A percentile compares a stretch with the other conserved stretches of the same genome.
Evolutionary conservation across 345 rosid species (phyloP).

Genomic region (Salix udensis): DNA sequence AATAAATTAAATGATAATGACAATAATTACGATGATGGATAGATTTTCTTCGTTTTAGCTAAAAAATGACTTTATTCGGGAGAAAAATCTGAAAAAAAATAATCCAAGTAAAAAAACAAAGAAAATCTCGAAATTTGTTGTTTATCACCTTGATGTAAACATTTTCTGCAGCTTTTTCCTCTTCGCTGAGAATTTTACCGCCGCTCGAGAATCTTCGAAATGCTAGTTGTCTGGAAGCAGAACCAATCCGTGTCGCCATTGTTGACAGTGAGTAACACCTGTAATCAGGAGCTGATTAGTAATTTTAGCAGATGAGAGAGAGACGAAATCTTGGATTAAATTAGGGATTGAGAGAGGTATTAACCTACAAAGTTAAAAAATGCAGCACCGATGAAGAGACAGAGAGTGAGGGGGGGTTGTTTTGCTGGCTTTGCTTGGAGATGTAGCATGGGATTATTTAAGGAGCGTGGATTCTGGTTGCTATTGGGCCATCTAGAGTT

Average conservation of each 20-base stretch:
- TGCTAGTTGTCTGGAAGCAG: slow-evolving; percentile 36
- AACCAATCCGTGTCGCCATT: slow-evolving; percentile 54
- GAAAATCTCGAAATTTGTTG: neutral
- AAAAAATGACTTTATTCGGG: neutral
- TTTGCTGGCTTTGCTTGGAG: neutral
- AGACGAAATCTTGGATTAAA: neutral
- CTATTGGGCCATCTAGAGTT: neutral
- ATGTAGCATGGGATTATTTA: neutral
- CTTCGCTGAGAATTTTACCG: slow-evolving; percentile 76
- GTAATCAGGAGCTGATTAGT: neutral
- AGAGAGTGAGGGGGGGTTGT: neutral
- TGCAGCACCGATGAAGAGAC: neutral
- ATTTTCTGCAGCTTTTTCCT: slow-evolving; percentile 94
- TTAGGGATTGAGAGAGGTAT: neutral
- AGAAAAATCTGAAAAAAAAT: neutral
- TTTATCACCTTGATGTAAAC: slow-evolving; percentile 79
- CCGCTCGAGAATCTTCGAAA: slow-evolving; percentile 69
- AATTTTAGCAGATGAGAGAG: neutral
- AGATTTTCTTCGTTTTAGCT: neutral
- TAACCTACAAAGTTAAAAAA: neutral
- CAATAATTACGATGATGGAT: neutral
- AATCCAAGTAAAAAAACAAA: neutral
- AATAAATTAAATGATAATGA: no score
- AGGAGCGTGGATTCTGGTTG: neutral
- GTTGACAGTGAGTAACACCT: slow-evolving; percentile 5